Evolutionary conservation across 2,329 filamentous ascomycete genomes (phyloP).

Genomic region (Diplodia corticola): DNA sequence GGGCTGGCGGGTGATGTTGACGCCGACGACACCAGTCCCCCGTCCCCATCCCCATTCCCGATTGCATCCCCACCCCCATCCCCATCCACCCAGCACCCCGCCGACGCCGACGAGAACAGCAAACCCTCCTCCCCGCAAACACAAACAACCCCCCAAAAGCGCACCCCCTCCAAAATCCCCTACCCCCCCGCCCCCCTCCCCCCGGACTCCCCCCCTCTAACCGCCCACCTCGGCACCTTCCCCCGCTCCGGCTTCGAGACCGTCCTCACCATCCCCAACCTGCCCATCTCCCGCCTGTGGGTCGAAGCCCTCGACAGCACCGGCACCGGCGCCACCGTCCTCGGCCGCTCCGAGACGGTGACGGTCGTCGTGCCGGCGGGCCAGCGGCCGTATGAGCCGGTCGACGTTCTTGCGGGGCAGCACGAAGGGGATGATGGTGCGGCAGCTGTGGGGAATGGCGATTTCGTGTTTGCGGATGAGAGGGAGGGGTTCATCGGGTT

Average conservation of each 20-base stretch:
- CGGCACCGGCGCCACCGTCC: conserved; percentile 2
- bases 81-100: not conserved
- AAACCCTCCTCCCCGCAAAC: too few species aligned
- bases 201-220: not conserved
- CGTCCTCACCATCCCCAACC: conserved; percentile 5
- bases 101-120: not conserved
- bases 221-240: conserved; percentile 13
- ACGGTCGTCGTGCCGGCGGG: not conserved
- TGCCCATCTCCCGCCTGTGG: not conserved
- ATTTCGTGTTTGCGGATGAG: not conserved
- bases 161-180: not conserved
- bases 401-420: not conserved
- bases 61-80: not conserved
- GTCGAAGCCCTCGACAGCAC: conserved; percentile 7
- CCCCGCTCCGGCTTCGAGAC: conserved; percentile 20
- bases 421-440: not conserved
- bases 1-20: not conserved
- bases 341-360: not conserved
- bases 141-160: too few species aligned
- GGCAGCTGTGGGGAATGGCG: not conserved
- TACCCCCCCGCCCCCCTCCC: not conserved
- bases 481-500: not conserved
- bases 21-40: not conserved
- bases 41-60: not conserved
- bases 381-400: not conserved